Evolutionary conservation across 192 early-diverging fungal genomes (phyloP), one percentile per base, ranked within the genome.

Genomic region (Dimargaris xerosporica): DNA sequence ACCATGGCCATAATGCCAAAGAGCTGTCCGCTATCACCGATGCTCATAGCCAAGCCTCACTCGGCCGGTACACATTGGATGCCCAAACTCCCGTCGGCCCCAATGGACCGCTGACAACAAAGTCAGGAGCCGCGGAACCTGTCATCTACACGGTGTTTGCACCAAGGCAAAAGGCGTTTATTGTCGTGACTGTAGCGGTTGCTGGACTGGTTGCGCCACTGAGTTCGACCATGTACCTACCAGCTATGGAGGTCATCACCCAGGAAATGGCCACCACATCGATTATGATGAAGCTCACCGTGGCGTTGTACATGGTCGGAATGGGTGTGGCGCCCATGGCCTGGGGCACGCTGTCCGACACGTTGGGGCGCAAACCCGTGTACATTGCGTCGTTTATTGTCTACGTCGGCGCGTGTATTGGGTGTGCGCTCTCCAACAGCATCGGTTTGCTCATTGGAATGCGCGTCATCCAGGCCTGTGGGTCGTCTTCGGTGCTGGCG

Each of bases 341-440:
- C 23, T 77, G 75, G 75, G 71, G 72, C 44, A 62, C 65, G 16
- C 23, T 77, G n/a, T 68, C 75, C 7, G 75, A 77, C 48, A 42
- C 47, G 3, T 69, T 64, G 59, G 71, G 75, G 4, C 69, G 75
- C 9, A 65, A 72, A 7, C 69, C 66, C 19, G 72, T 77, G 2
- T 72, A 74, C 31, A 28, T 74, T 28, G 28, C 16, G 17, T 71
- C 70, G 0, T 31, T 71, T 0, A 7, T 69, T 2, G 56, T 77
- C 25, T 77, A 67, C 39, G 64, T 69, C 16, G 44, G 28, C 3
- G 62, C 67, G 26, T 71, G 72, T 51, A 51, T 67, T 41, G 75
- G 75, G 4, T 58, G 69, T 19, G 75, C 72, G 0, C 11, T 74
- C 17, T 39, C 63, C 34, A 66, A 61, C 17, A 63, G 50, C 30